Base-by-base conservation (phyloP, 2,329 filamentous ascomycete species). In the Aspergillus viridinutans region DNA sequence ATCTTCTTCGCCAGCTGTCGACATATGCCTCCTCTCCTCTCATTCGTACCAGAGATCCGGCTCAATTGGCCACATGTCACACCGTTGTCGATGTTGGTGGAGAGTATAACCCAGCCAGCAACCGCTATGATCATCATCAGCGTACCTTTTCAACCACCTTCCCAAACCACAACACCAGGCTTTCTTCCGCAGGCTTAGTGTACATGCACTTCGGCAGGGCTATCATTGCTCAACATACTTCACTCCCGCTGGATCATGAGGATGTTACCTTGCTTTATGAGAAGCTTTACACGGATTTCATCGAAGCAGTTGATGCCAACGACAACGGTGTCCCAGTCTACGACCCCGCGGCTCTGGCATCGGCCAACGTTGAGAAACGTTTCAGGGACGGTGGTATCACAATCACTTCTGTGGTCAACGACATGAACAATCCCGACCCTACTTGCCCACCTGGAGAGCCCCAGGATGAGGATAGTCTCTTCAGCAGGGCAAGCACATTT, bases 1-100 rank as follows among this genome's bases (percentile, higher is more conserved):
- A 96, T 81, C 91, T 99, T 82, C 89, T 99, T 66, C 91, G 92
- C 63, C 84, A 89, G 56, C 88, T 97, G 20, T 93, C 94, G 23
- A 79, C 87, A 58, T 99, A 97, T 80, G 74, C 81, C 55, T 78
- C 83, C 65, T 87, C 91, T 26, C 73, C 81, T 47, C 88, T 99
- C 47, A 81, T 96, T 52, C 92, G 94, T 66, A 96, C 92, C 50
- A 90, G 94, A 69, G 92, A 99, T 75, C 86, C 91, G 20, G 83
- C 85, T 26, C 74, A 88, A 32, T 87, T 99, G 42, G 83, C 85
- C 43, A 85, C 83, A 58, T 97, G 93, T 81, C 90, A 97, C 80
- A 96, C 91, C 55, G 92, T 99, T 58, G 93, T 97, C 66, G 94
- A 99, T 72, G 94, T 97, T n/a, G 92, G 93, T 70, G 93, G 92